A percentile compares a stretch with the other conserved stretches of the same genome.
Evolutionary conservation across 2,329 filamentous ascomycete genomes (phyloP).

Genomic region (Fusarium caatingaense): DNA sequence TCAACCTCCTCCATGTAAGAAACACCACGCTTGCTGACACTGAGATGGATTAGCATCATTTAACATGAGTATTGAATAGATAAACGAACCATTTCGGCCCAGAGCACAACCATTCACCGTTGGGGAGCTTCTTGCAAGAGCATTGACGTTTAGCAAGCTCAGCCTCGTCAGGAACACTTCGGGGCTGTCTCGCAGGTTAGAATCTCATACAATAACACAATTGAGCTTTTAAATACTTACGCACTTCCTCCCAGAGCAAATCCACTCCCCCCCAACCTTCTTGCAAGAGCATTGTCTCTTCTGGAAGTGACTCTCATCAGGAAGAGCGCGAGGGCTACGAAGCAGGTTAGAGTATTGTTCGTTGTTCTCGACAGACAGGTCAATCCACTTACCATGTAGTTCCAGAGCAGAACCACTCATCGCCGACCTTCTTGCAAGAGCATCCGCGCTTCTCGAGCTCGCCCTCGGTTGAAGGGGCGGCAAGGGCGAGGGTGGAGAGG

Average conservation of each 20-base stretch:
- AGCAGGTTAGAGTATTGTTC: no score
- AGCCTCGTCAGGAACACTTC: not conserved
- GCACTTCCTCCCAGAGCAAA: not conserved
- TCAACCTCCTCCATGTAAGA: not conserved
- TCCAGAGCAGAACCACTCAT: slow-evolving; percentile 11
- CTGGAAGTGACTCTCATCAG: no score
- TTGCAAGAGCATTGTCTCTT: slow-evolving; percentile 16
- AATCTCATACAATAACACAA: no score
- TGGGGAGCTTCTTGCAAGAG: slow-evolving; percentile 1
- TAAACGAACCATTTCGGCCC: not conserved
- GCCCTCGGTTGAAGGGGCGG: not conserved
- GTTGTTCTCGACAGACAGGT: no score
- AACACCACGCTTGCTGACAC: not conserved
- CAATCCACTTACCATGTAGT: not conserved
- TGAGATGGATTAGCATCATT: no score
- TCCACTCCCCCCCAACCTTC: slow-evolving; percentile 2
- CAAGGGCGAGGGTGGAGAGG: slow-evolving; percentile 22
- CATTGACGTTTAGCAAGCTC: not conserved
- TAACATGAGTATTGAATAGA: no score
- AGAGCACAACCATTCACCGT: not conserved
- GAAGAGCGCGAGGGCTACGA: fast-evolving
- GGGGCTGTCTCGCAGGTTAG: not conserved
- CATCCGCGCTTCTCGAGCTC: slow-evolving; percentile 4
- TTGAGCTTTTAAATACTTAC: no score
- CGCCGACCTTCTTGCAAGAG: slow-evolving; percentile 6